Evolutionary conservation across 164 flowering plant species (phyloP).

Genomic region (Nymphaea thermarum): DNA sequence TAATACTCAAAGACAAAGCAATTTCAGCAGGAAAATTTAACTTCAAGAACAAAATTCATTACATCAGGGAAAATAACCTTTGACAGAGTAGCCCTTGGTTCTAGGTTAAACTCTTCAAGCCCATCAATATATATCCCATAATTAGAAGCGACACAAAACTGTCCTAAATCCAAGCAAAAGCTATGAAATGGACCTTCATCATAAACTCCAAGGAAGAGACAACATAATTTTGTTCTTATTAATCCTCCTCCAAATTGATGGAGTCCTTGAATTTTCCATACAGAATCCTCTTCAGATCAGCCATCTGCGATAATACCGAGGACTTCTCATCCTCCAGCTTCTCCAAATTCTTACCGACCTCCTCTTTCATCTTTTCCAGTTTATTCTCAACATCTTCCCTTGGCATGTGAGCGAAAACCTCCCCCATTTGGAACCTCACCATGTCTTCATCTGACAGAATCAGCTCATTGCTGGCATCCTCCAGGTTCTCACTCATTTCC

Average conservation of each 20-base stretch:
- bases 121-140: too few relatives aligned
- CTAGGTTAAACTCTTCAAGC: too few relatives aligned
- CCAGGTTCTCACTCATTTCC: constrained; percentile 80
- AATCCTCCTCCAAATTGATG: constrained; percentile 93
- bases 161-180: too few relatives aligned
- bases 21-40: too few relatives aligned
- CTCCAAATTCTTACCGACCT: constrained; percentile 43
- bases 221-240: not conserved
- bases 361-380: constrained; percentile 74
- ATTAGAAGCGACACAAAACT: too few relatives aligned
- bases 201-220: too few relatives aligned
- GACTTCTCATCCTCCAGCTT: constrained; percentile 82
- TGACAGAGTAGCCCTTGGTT: too few relatives aligned
- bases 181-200: too few relatives aligned
- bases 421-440: constrained; percentile 84
- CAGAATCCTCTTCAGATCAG: constrained; percentile 70
- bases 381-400: constrained; percentile 77
- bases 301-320: constrained; percentile 68
- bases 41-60: too few relatives aligned
- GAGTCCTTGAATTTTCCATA: constrained; percentile 92
- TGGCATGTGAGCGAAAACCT: constrained; percentile 85
- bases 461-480: constrained; percentile 93
- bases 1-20: too few relatives aligned
- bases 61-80: too few relatives aligned
- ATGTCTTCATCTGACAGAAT: constrained; percentile 88